Evolutionary conservation across 306 rosid genomes (phyloP).

Genomic region (Medicago ruthenica): DNA sequence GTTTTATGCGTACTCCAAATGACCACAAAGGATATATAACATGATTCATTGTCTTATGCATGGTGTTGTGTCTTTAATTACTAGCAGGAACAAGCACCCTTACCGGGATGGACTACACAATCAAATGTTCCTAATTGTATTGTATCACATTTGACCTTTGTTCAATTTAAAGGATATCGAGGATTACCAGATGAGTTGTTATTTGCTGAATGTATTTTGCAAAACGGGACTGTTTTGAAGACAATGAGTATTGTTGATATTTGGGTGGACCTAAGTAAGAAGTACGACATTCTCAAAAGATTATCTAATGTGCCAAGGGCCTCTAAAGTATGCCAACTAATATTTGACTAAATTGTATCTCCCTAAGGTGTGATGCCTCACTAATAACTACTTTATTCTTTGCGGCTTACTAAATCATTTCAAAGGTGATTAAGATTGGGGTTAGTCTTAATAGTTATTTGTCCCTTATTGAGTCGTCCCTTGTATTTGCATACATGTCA

Average conservation of each 20-base stretch:
- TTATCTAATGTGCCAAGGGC: not conserved
- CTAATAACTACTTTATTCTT: not conserved
- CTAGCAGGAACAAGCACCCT: not conserved
- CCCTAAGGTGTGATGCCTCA: not conserved
- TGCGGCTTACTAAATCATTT: no score
- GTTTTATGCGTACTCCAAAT: not conserved
- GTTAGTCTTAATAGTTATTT: no score
- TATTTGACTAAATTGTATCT: no score
- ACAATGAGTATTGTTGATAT: not conserved
- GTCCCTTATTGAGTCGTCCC: not conserved
- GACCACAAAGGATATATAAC: no score
- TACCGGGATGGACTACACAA: not conserved
- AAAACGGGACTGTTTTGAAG: not conserved
- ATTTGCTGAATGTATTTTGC: not conserved
- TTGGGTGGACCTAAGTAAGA: not conserved
- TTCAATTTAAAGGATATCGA: not conserved
- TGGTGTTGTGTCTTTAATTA: no score
- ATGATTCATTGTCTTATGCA: not conserved
- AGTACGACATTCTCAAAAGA: not conserved
- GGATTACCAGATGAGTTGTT: not conserved
- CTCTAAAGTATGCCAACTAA: not conserved
- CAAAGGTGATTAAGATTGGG: not conserved
- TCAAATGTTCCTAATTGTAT: not conserved
- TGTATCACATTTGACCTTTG: not conserved
- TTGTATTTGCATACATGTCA: not conserved